Base-by-base conservation (phyloP, 1,284 basidiomycete species). In the Leccinum fuscescens region DNA sequence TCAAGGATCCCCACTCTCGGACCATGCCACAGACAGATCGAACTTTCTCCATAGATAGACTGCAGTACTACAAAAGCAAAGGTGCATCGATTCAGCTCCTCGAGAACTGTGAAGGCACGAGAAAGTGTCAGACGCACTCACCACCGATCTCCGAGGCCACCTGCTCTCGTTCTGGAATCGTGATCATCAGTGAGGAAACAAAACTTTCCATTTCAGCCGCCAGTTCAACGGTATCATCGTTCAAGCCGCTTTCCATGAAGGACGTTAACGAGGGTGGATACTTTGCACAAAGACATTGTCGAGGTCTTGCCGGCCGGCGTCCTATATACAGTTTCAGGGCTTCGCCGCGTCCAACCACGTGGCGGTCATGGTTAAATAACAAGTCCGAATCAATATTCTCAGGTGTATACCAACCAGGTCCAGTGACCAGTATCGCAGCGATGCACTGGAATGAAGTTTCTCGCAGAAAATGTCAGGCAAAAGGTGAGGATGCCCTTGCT, bases 11-110 rank as follows among this genome's bases (percentile, higher is more conserved):
- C 72, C 63, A 55, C 67, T 67, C 64, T 71, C 60, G 68, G 68
- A 54, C 78, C 75, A 57, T 74, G 76, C 83, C 85, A 90, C 27
- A 85, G 69, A 17, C 76, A 78, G 31, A 94, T 78, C 6, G 86
- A 77, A 29, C 82, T 77, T 14, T 89, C 84, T 33, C 91, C 90
- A 69, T 94, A 95, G 69, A 96, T 96, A 14, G 92, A 90, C 67
- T 86, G 85, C 6, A 96, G 79, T 15, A 92, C 92, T 90, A 71
- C 39, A 66, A 62, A 62, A 33, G 60, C 50, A 62, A 64, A 49
- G 37, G 29, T 42, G 27, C 6, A 33, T 37, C 54, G 29, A 46
- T 46, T 31, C 53, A 59, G 46, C 4, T 44, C 42, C 11, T 44
- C 11, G 11, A 17, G 11, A 12, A 7, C 17, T 46, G 6, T 12